These are phyloP conservation scores for Hypomyces perniciosus DNA, from an alignment of 2,329 filamentous ascomycete species.

Conservation along the genomic window DNA sequence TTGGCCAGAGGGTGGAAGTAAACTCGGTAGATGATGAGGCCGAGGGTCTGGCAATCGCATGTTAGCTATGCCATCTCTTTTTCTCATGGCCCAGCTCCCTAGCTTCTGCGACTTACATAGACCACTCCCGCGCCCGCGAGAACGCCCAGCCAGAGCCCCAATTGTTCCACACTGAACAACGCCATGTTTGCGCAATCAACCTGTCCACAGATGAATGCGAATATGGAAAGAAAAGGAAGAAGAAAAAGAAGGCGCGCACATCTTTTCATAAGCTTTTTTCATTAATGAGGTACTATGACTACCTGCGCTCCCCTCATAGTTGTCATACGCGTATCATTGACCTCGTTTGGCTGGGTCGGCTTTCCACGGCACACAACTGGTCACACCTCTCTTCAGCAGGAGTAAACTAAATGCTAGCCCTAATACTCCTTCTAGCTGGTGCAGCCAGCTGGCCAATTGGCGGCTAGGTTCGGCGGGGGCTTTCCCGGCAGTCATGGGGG, in stretches of 20 bases:
- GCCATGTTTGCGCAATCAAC: constrained; percentile 6
- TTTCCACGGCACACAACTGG: constrained; percentile 13
- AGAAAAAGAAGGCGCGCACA: neutral
- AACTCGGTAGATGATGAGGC: constrained; percentile 48
- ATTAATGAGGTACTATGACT: neutral
- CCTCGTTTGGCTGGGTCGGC: neutral
- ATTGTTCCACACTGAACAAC: constrained; percentile 27
- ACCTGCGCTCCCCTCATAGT: neutral
- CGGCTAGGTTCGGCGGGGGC: constrained; percentile 10
- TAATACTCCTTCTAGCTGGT: neutral
- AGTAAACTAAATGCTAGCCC: neutral
- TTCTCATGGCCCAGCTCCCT: neutral
- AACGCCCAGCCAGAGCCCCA: constrained; percentile 36
- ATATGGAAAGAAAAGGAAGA: neutral
- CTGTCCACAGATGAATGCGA: neutral
- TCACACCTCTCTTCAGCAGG: neutral
- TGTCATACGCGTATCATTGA: neutral
- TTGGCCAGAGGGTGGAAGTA: constrained; percentile 60
- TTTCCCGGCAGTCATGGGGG: neutral
- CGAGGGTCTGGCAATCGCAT: constrained; percentile 26
- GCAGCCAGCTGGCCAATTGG: neutral
- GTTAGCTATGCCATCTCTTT: neutral
- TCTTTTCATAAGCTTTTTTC: neutral
- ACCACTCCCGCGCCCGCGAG: constrained; percentile 29
- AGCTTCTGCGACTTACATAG: constrained; percentile 33